Evolutionary conservation across 2,329 filamentous ascomycete genomes (phyloP).

Genomic region (Aspergillus tanneri): DNA sequence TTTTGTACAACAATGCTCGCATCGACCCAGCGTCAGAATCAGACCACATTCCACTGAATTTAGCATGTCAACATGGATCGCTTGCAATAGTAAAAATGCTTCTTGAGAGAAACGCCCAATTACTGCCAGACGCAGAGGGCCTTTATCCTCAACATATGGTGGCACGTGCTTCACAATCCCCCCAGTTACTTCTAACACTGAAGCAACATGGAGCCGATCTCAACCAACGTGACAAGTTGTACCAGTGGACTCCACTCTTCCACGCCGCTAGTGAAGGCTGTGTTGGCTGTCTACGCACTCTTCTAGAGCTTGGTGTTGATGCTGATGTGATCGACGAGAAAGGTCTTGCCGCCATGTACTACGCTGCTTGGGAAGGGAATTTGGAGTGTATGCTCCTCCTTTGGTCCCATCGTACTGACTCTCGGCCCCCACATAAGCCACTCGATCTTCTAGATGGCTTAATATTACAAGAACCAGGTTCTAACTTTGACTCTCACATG

Average conservation of each 20-base stretch:
- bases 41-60: slow-evolving; percentile 89
- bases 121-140: slow-evolving; percentile 93
- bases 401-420: slow-evolving; percentile 39
- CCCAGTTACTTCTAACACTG: slow-evolving; percentile 74
- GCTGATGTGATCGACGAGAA: slow-evolving; percentile 86
- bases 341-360: slow-evolving; percentile 90
- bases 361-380: slow-evolving; percentile 97
- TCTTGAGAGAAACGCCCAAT: slow-evolving; percentile 72
- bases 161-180: slow-evolving; percentile 79
- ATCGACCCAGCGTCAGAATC: slow-evolving; percentile 82
- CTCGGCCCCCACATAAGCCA: slow-evolving; percentile 28
- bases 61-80: slow-evolving; percentile 92
- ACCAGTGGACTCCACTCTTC: slow-evolving; percentile 95
- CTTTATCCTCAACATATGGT: slow-evolving; percentile 97
- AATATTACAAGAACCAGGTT: slow-evolving; percentile 29
- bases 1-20: slow-evolving; percentile 75
- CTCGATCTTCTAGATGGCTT: slow-evolving; percentile 37
- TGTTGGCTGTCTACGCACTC: slow-evolving; percentile 76
- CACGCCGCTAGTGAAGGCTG: slow-evolving; percentile 97
- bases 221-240: slow-evolving; percentile 90
- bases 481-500: slow-evolving; percentile 26
- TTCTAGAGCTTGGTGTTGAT: slow-evolving; percentile 77
- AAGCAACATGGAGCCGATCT: slow-evolving; percentile 85
- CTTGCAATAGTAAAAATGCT: slow-evolving; percentile 80
- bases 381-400: slow-evolving; percentile 90